Conservation (phyloP, 1,139 yeast species). For the Barnettozyma hawaiiensis region DNA sequence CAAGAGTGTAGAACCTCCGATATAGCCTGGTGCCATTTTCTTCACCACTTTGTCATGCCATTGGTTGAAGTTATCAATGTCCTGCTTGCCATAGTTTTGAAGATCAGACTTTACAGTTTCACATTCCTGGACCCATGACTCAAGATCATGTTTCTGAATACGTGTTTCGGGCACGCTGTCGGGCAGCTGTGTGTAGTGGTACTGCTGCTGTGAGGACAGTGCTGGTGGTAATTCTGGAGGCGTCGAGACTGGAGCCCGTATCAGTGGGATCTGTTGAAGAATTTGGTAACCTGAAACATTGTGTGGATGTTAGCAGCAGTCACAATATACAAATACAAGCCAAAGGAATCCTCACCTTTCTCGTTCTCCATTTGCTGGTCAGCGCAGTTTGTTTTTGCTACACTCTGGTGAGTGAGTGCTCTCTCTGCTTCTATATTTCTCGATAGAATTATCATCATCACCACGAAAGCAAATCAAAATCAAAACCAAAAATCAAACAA, state of each 20-base stretch:
- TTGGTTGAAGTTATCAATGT: slow-evolving; percentile 25
- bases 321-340: neutral
- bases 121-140: slow-evolving; percentile 25
- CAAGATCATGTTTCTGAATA: slow-evolving; percentile 24
- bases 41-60: slow-evolving; percentile 31
- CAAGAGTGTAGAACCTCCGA: slow-evolving; percentile 26
- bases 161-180: slow-evolving; percentile 29
- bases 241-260: slow-evolving; percentile 48
- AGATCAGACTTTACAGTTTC: slow-evolving; percentile 14
- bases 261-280: slow-evolving; percentile 46
- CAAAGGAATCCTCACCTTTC: slow-evolving; percentile 3
- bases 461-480: too few relatives aligned
- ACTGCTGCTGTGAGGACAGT: slow-evolving; percentile 45
- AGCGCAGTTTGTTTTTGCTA: too few relatives aligned
- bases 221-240: slow-evolving; percentile 57
- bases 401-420: too few relatives aligned
- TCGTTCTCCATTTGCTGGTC: slow-evolving; percentile 13
- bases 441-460: neutral
- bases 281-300: slow-evolving; percentile 6
- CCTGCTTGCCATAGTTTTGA: slow-evolving; percentile 23
- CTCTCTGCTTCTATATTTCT: neutral
- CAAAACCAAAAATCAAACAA: too few relatives aligned
- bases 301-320: slow-evolving; percentile 1
- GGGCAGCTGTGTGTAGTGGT: slow-evolving; percentile 40
- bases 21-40: slow-evolving; percentile 40